Evolutionary conservation across 495 filamentous ascomycete species (phyloP).

Genomic region (Penicillium psychrofluorescens): DNA sequence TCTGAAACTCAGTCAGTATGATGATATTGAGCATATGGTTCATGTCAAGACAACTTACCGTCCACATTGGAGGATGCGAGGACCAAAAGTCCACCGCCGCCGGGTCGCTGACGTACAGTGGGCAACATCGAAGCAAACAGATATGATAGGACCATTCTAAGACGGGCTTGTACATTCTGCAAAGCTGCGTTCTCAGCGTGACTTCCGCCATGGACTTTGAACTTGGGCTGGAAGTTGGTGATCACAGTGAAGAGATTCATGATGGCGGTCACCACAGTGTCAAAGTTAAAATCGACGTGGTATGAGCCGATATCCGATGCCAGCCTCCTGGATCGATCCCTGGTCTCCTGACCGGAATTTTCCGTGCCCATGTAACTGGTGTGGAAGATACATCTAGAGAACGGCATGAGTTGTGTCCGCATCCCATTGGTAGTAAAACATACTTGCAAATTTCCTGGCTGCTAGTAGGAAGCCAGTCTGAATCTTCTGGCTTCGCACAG

Average conservation of each 20-base stretch:
- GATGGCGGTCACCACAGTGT: constrained; percentile 50
- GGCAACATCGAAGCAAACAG: constrained; percentile 63
- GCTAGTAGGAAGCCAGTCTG: constrained; percentile 43
- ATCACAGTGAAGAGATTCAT: constrained; percentile 46
- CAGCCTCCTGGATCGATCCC: constrained; percentile 61
- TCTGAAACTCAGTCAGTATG: constrained; percentile 13
- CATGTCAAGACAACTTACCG: constrained; percentile 13
- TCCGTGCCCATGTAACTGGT: constrained; percentile 78
- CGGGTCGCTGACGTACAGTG: constrained; percentile 42
- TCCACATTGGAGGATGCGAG: constrained; percentile 56
- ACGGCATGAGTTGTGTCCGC: not conserved
- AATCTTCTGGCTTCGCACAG: constrained; percentile 43
- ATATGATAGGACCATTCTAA: constrained; percentile 76
- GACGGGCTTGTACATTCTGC: constrained; percentile 77
- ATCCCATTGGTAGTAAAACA: not conserved
- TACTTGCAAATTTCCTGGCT: constrained; percentile 55
- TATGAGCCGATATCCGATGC: constrained; percentile 64
- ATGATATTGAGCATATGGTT: not conserved
- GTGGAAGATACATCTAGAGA: constrained; percentile 49
- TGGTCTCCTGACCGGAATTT: constrained; percentile 65
- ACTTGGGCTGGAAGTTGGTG: constrained; percentile 53
- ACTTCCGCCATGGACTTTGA: constrained; percentile 61
- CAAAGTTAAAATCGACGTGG: constrained; percentile 73
- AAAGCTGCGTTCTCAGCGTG: constrained; percentile 57
- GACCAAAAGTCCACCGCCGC: constrained; percentile 55